These are phyloP conservation scores for Acacia confusa DNA, from an alignment of 306 rosid genomes.

Conservation along the genomic window DNA sequence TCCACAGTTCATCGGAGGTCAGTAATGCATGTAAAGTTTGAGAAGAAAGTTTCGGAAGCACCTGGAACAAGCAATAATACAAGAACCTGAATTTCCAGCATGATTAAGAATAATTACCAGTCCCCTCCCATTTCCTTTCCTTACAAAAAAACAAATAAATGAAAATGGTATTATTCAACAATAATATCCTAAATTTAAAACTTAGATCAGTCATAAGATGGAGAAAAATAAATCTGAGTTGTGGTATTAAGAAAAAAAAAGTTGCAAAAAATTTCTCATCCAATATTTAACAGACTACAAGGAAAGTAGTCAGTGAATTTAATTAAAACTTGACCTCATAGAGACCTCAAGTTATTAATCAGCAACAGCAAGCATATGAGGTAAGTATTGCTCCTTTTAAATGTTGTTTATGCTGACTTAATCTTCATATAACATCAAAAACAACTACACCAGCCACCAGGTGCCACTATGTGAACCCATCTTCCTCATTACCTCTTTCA, in stretches of 20 bases:
- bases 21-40: slow-evolving; percentile 84
- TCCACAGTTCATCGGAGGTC: slow-evolving; percentile 89
- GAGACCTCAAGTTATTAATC: background rate
- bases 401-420: slow-evolving; percentile 23
- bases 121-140: background rate
- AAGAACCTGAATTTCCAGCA: background rate
- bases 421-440: slow-evolving; percentile 14
- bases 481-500: slow-evolving; percentile 78
- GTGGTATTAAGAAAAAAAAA: background rate
- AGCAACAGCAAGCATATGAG: background rate
- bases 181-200: background rate
- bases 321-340: background rate
- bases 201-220: background rate
- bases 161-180: background rate
- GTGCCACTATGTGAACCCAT: slow-evolving; percentile 20
- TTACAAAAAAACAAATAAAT: background rate
- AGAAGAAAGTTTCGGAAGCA: slow-evolving; percentile 90
- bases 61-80: slow-evolving; percentile 48
- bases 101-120: background rate
- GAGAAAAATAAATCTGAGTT: background rate
- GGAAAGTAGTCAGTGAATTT: background rate
- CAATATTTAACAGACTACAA: background rate
- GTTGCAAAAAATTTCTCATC: background rate
- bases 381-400: background rate
- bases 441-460: slow-evolving; percentile 29